Base-by-base conservation (phyloP, 1,139 yeast species). In the Yamadazyma triangularis region DNA sequence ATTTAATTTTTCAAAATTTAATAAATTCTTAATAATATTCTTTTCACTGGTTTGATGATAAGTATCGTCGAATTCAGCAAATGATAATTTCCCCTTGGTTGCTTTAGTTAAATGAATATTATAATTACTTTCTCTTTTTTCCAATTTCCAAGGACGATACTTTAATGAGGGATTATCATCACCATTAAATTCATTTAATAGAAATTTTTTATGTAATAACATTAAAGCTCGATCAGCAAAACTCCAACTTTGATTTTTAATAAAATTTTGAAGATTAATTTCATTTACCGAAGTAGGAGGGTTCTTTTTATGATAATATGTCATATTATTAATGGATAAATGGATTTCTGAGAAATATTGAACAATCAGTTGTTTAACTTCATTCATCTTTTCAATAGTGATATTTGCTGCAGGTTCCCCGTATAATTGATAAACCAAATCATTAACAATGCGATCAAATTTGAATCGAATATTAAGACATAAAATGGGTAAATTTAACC, bases 181-280 rank as follows among this genome's bases (percentile, higher is more conserved):
- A 18, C 9, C 20, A 18, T 18, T 18, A 18, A 18, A 18, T 20
- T 60, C 62, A 20, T 64, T 55, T 39, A 65, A 49, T 18, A 73
- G 49, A 10, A 73, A 71, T 42, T 73, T 73, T 45, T 74, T 72
- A 44, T 77, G 82, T 12, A 77, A 50, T 35, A 76, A 57, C 60
- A 76, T 64, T 25, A 71, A 45, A 1, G 79, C 76, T 32, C 81
- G 60, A 45, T 77, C 82, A 22, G 75, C 77, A 48, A 71, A 70
- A 53, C 61, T 65, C 72, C 62, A 75, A 36, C 69, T 61, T 57
- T 71, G 62, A 50, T 70, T 58, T 51, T 69, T 49, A 48, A 74
- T 65, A 58, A 76, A 55, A 47, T 68, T 58, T 19, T 72, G 58
- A 27, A 73, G 57, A 40, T 69, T 71, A 47, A 56, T 55, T 41